phyloP scores from a whole-genome alignment of 2,329 filamentous ascomycete genomes.

The Metarhizium guizhouense region DNA sequence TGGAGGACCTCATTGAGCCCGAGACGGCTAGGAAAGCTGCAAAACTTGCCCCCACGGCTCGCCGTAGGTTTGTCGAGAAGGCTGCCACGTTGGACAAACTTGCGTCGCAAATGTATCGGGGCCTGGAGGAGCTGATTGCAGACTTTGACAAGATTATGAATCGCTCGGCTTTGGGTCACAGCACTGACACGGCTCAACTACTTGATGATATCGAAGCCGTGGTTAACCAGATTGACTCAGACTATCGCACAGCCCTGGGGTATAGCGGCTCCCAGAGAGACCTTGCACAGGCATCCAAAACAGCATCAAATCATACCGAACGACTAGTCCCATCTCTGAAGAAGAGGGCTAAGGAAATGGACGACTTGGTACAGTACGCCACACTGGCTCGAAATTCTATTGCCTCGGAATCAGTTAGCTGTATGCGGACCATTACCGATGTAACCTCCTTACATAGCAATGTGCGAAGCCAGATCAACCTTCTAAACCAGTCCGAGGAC shows the following conservation, averaged over 20 bases:
- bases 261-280: constrained; percentile 56
- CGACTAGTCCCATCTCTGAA: constrained; percentile 49
- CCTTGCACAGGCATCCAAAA: constrained; percentile 52
- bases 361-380: constrained; percentile 48
- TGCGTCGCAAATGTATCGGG: constrained; percentile 50
- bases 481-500: constrained; percentile 64
- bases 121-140: constrained; percentile 52
- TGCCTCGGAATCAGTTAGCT: constrained; percentile 54
- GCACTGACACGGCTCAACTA: constrained; percentile 57
- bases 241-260: constrained; percentile 68
- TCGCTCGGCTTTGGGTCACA: constrained; percentile 47
- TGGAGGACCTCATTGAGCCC: constrained; percentile 69
- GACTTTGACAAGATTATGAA: constrained; percentile 52
- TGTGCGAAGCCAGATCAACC: constrained; percentile 63
- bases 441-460: constrained; percentile 68
- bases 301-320: constrained; percentile 54
- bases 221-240: constrained; percentile 76
- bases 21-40: constrained; percentile 66
- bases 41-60: constrained; percentile 48
- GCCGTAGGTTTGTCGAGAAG: constrained; percentile 50
- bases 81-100: constrained; percentile 52
- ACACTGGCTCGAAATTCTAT: constrained; percentile 60
- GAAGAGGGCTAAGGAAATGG: constrained; percentile 50
- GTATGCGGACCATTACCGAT: constrained; percentile 75
- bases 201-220: constrained; percentile 80